Base-by-base conservation (phyloP, 2,329 filamentous ascomycete genomes). In the Verticillium nubilum region DNA sequence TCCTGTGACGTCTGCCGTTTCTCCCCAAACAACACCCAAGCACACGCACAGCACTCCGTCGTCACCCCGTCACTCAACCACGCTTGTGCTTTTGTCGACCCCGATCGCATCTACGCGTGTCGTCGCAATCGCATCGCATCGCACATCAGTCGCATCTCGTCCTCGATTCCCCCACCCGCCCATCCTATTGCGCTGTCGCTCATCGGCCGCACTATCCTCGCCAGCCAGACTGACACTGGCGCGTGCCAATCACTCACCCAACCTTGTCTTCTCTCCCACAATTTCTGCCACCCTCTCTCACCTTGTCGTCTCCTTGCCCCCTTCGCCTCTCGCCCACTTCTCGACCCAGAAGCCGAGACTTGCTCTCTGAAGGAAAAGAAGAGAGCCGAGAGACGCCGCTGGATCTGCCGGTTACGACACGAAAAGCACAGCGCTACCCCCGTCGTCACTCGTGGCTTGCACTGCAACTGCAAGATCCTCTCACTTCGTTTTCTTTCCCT, bases 1-100 rank as follows among this genome's bases (percentile, higher is more conserved):
- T 63, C 55, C 75, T 77, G 75, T 77, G 75, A 77, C 75, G 75
- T 77, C 75, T 77, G 62, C 62, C 62, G 62, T 77, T 69, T 67
- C 61, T 58, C 60, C 57, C 53, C 54, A 52, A 52, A 61, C 59
- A 56, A 62, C 62, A 58, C 59, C 50, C 56, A 52, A 52, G 27
- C 58, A 29, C 54, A 33, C 54, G 27, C 13, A 13, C 52, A 12
- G 52, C 52, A 19, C 26, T n/a, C 54, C 54, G 23, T 27, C 31
- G 54, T 28, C 54, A 26, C 33, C 25, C 54, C n/a, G 42, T 47
- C 42, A 23, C 52, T 19, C 52, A 54, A 54, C 27, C 27, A 31
- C 27, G 27, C 27, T 29, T 31, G 27, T 29, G 52, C 52, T 15
- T 23, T 54, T 31, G n/a, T 54, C 52, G 52, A 29, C 52, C n/a